Percentiles rank a stretch among this genome's conserved stretches.
Conservation (phyloP, 176 grass and related monocot species). For the Triticum monococcum region DNA sequence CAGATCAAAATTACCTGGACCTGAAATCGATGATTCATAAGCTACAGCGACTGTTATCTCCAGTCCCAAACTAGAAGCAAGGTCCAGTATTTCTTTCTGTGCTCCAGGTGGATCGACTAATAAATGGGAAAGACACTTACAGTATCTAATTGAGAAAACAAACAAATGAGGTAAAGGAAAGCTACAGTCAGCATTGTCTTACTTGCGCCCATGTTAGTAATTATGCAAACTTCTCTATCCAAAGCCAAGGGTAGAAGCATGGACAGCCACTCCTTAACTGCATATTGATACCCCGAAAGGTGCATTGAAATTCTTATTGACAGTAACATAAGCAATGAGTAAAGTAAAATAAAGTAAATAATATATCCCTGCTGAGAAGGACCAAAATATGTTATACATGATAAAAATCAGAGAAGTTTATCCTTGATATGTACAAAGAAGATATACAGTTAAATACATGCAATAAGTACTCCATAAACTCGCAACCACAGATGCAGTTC, state of each 20-base stretch:
- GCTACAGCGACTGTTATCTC: slow-evolving; percentile 67
- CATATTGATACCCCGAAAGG: slow-evolving; percentile 24
- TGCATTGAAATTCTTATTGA: slow-evolving; percentile 3
- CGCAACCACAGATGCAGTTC: background rate
- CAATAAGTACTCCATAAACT: background rate
- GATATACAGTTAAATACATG: background rate
- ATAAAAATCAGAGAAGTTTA: background rate
- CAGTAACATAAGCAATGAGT: background rate
- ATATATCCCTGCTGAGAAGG: background rate
- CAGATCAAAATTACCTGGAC: slow-evolving; percentile 37
- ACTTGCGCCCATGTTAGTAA: slow-evolving; percentile 98
- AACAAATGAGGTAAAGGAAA: slow-evolving; percentile 16
- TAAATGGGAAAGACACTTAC: slow-evolving; percentile 7
- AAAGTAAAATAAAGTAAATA: background rate
- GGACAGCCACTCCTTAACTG: slow-evolving; percentile 86
- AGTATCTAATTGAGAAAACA: slow-evolving; percentile 20
- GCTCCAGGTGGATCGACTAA: slow-evolving; percentile 87
- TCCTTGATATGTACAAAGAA: background rate
- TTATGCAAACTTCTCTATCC: slow-evolving; percentile 68
- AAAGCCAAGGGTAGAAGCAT: slow-evolving; percentile 84
- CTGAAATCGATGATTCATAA: slow-evolving; percentile 51
- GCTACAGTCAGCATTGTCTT: slow-evolving; percentile 29
- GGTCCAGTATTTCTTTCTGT: slow-evolving; percentile 69
- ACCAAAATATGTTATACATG: background rate
- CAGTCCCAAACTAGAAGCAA: slow-evolving; percentile 64